Conservation (phyloP, 306 rosid species). For the Quercus bicolor region DNA sequence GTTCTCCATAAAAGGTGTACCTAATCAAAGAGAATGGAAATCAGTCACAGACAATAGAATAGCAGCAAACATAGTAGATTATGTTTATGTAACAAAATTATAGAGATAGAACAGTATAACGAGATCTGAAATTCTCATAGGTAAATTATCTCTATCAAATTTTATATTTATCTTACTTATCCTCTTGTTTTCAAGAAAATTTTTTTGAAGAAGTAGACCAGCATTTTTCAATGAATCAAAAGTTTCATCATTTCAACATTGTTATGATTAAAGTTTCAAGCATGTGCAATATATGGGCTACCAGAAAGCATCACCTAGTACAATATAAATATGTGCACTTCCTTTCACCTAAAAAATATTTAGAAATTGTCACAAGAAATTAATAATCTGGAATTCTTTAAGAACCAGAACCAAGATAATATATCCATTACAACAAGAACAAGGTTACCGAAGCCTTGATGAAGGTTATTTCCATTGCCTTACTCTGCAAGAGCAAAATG, state of each 20-base stretch:
- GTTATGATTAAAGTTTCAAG: not conserved
- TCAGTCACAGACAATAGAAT: conserved; percentile 19
- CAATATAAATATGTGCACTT: not conserved
- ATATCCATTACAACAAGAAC: conserved; percentile 18
- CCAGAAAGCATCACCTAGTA: not conserved
- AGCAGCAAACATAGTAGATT: conserved; percentile 20
- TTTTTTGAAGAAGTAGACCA: not conserved
- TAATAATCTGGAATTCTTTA: conserved; percentile 1
- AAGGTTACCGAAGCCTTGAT: conserved; percentile 12
- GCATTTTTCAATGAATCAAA: not conserved
- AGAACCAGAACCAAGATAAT: conserved; percentile 24
- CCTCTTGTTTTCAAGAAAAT: not conserved
- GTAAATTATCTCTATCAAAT: not conserved
- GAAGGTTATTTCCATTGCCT: conserved; percentile 38
- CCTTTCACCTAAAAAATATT: conserved; percentile 2
- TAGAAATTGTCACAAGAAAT: not conserved
- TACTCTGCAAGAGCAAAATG: conserved; percentile 66
- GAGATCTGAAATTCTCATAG: conserved; percentile 4
- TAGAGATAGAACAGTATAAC: conserved; percentile 4
- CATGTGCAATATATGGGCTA: not conserved
- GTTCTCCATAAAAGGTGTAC: conserved; percentile 36
- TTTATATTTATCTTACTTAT: not conserved
- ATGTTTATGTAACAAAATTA: not conserved
- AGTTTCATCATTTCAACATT: not conserved
- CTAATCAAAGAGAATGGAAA: conserved; percentile 40